Percentiles rank a stretch among this genome's conserved stretches.
Conservation (phyloP, 2,329 filamentous ascomycete genomes). For the Aspergillus proliferans region DNA sequence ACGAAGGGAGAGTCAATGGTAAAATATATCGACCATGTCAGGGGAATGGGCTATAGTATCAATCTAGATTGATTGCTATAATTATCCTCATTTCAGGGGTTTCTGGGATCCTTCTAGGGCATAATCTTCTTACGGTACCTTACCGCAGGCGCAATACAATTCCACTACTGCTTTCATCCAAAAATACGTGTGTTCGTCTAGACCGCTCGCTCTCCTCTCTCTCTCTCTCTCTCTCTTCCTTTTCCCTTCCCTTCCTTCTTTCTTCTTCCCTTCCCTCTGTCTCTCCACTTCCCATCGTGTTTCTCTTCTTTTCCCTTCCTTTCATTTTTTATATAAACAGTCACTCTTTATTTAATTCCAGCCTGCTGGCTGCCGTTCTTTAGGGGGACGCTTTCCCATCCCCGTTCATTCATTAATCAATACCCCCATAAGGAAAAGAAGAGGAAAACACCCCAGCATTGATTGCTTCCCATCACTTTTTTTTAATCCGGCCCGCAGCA, state of each 20-base stretch:
- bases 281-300: background rate
- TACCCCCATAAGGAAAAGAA: background rate
- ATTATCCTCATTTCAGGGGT: background rate
- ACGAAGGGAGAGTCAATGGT: too few species aligned
- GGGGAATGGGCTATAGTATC: background rate
- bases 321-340: background rate
- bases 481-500: background rate
- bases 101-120: background rate
- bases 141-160: background rate
- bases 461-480: constrained; percentile 6
- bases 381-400: constrained; percentile 13
- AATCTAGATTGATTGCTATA: background rate
- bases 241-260: constrained; percentile 5
- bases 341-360: constrained; percentile 8
- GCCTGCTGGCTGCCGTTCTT: constrained; percentile 23
- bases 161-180: background rate
- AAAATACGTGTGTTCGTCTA: constrained; percentile 6
- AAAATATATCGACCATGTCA: background rate
- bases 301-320: background rate
- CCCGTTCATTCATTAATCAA: constrained; percentile 22
- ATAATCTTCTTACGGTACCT: background rate
- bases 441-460: background rate
- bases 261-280: constrained; percentile 7
- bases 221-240: constrained; percentile 12
- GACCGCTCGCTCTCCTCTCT: constrained; percentile 17